These are phyloP conservation scores for Sporothrix pallida DNA, from an alignment of 2,329 filamentous ascomycete genomes.

Conservation along the genomic window DNA sequence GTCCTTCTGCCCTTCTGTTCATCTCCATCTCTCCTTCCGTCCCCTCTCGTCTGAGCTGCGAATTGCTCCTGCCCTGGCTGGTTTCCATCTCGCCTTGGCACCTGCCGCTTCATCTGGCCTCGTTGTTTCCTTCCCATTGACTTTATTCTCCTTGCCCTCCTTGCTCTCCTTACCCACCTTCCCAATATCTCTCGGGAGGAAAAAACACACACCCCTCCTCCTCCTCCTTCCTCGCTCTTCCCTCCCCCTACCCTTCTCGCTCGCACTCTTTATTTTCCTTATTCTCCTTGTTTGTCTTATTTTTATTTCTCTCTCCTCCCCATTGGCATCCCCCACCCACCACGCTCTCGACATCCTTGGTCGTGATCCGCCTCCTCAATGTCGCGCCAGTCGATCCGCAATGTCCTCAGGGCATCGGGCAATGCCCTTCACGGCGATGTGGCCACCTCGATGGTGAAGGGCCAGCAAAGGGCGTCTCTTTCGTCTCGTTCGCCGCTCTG, in stretches of 20 bases:
- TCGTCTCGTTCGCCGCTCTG: background rate
- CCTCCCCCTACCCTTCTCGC: background rate
- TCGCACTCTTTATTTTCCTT: too few species aligned
- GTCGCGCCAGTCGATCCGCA: conserved; percentile 37
- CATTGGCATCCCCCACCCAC: conserved; percentile 1
- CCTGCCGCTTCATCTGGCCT: background rate
- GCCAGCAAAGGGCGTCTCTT: conserved; percentile 20
- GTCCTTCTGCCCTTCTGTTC: background rate
- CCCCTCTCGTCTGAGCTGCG: background rate
- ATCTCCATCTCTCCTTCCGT: background rate
- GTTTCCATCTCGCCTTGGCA: conserved; percentile 1
- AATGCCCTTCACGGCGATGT: conserved; percentile 24
- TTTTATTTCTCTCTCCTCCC: background rate
- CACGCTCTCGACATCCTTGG: background rate
- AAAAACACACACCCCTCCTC: too few species aligned
- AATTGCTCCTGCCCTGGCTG: background rate
- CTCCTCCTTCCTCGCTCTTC: background rate
- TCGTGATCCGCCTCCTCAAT: conserved; percentile 28
- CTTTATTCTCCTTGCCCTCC: background rate
- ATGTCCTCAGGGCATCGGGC: conserved; percentile 33
- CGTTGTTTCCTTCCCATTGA: conserved; percentile 12
- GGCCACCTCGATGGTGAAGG: background rate
- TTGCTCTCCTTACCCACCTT: conserved; percentile 7
- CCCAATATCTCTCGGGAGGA: too few species aligned
- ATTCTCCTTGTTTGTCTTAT: background rate